Evolutionary conservation across 1,284 basidiomycete species (phyloP).

Genomic region (Malassezia caprae): DNA sequence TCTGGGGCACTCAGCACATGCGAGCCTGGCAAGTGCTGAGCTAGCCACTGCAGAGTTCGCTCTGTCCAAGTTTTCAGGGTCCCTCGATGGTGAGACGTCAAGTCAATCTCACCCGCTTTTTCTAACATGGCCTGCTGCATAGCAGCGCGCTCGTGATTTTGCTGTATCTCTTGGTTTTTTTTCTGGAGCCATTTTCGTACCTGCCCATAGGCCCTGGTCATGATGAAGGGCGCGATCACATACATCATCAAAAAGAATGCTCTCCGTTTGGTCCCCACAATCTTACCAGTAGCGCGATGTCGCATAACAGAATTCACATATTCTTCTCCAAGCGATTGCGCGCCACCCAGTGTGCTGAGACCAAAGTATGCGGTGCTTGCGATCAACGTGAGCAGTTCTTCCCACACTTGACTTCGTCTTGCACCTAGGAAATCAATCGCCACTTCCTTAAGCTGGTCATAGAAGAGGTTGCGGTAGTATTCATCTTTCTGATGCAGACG

Average conservation of each 20-base stretch:
- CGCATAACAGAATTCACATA: conserved; percentile 49
- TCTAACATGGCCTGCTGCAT: conserved; percentile 4
- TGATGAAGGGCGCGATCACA: conserved; percentile 37
- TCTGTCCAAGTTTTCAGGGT: neutral
- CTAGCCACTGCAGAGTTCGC: conserved; percentile 17
- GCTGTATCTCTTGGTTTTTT: conserved; percentile 3
- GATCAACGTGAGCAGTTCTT: conserved; percentile 29
- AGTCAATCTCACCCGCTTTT: neutral
- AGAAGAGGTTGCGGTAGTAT: conserved; percentile 42
- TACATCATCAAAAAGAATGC: conserved; percentile 36
- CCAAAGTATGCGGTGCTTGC: conserved; percentile 43
- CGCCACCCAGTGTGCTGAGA: conserved; percentile 38
- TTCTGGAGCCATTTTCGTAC: conserved; percentile 15
- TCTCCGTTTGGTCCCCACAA: conserved; percentile 33
- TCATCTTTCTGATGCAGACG: conserved; percentile 48
- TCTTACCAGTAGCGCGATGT: conserved; percentile 22
- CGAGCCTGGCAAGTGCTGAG: conserved; percentile 32
- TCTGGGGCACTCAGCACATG: conserved; percentile 37
- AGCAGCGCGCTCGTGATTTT: conserved; percentile 18
- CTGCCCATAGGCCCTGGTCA: conserved; percentile 26
- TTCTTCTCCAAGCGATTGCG: conserved; percentile 50
- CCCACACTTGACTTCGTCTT: conserved; percentile 38
- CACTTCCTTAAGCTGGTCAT: conserved; percentile 40
- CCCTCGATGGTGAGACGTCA: neutral
- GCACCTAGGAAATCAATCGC: conserved; percentile 39